Evolutionary conservation across 73 alveolate species (phyloP).

Genomic region (Paramecium sonneborni): DNA sequence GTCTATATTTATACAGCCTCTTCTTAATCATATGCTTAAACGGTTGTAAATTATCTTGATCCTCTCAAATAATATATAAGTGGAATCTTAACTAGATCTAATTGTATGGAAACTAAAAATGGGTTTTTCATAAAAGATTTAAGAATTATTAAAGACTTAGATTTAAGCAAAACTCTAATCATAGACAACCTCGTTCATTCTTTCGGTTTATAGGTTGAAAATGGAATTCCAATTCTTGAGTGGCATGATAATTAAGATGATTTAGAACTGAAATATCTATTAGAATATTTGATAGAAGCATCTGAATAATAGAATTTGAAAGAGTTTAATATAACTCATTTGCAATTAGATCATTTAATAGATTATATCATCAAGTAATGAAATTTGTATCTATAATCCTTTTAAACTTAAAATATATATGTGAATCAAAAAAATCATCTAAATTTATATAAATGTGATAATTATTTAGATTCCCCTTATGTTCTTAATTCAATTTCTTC

Average conservation of each 20-base stretch:
- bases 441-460: background rate
- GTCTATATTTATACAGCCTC: conserved; percentile 84
- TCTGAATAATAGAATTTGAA: conserved; percentile 63
- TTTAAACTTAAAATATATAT: background rate
- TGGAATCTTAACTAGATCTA: conserved; percentile 77
- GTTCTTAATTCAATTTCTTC: background rate
- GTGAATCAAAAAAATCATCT: background rate
- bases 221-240: conserved; percentile 77
- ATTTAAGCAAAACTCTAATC: conserved; percentile 62
- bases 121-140: conserved; percentile 84
- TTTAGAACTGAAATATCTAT: conserved; percentile 71
- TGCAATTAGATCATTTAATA: background rate
- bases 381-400: background rate
- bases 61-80: conserved; percentile 70
- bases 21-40: conserved; percentile 81
- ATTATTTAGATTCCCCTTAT: conserved; percentile 1
- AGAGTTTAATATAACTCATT: conserved; percentile 37
- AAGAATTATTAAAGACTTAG: conserved; percentile 68
- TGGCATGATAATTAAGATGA: conserved; percentile 76
- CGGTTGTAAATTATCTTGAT: conserved; percentile 77
- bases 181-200: conserved; percentile 77
- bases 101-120: conserved; percentile 78
- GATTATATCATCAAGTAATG: background rate
- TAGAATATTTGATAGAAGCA: conserved; percentile 65
- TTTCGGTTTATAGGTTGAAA: conserved; percentile 73